Base-by-base conservation (phyloP, 106 monocot species). In the Dendrobium catenatum region DNA sequence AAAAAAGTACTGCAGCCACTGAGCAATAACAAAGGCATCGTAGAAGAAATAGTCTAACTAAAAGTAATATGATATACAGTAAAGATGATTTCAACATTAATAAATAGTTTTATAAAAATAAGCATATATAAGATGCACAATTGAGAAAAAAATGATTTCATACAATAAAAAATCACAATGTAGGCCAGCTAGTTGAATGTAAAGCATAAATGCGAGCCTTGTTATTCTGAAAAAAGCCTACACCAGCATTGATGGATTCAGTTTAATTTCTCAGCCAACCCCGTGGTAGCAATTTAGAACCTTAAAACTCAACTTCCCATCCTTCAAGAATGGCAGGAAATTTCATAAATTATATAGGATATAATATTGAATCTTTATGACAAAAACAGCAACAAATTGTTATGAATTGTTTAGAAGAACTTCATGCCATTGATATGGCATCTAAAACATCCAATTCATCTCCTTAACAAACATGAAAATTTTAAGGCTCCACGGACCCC, bases 211-310 rank as follows among this genome's bases (percentile, higher is more conserved):
- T 37, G 70, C 0, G 15, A 70, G 16, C 18, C 58, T 18, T 70
- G 15, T 70, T 37, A 15, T 70, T 37, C 24, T 70, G 15, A 70
- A 70, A 70, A 70, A 11, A 70, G 70, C 70, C 70, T 70, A 70
- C 33, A 13, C 15, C 29, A 70, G 70, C 70, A 70, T 33, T 70
- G 33, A 70, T 70, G 37, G 70, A 70, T 68, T 13, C 31, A 68
- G 29, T 31, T 15, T 68, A 68, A 31, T 33, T 68, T 33, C 29
- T 29, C 31, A 61, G 68, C 68, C 26, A 31, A 68, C 31, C n/a
- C 22, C 22, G 8, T n/a, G 61, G 22, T 2, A 19, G 22, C n/a
- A 4, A 61, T 61, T 61, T 61, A 61, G 61, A 61, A 61, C 6
- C 4, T 70, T 70, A 31, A 67, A 70, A 70, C 7, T 70, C 3